Base-by-base conservation (phyloP, 805 yeast genomes). In the Kazachstania africana region DNA sequence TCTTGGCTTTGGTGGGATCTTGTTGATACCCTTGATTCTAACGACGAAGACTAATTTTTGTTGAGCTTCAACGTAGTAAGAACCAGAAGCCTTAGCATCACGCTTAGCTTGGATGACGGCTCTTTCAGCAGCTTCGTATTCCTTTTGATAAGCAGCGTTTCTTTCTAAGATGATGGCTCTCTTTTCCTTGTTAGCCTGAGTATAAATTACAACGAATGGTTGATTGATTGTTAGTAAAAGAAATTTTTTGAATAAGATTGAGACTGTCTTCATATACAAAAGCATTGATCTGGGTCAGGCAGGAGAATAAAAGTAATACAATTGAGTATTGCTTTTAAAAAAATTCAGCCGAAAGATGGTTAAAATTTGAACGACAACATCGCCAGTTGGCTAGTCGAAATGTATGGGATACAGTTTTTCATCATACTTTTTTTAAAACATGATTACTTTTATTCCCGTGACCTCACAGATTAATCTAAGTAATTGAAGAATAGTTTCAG, bases 1-100 rank as follows among this genome's bases (percentile, higher is more conserved):
- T 82, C 95, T 85, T 77, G 95, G 95, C 80, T 87, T 87, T 61
- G 96, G 95, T 62, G 95, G 82, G 57, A 87, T 84, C 80, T 85
- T 87, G 87, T 73, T 81, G 67, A 87, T 83, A 87, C 96, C 96
- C 88, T 87, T 87, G 78, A 87, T 87, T 80, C 97, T 84, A 66
- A 87, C 76, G 60, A 87, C 94, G 66, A 87, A 84, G 50, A 83
- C 94, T 60, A 87, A 79, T 70, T 83, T 85, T 60, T 78, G 75
- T 76, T 87, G 88, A 66, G 94, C 95, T 60, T 77, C 84, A 57
- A 84, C 93, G 74, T 77, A 87, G 84, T 78, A 82, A 59, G 91
- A 77, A 66, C 93, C 94, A 60, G 76, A 68, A 65, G 88, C 87
- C 75, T 80, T 82, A 53, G 95, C 95, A 48, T 80, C 83, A 68